Conservation (phyloP, 768 basidiomycete genomes). For the Lentinula edodes region DNA sequence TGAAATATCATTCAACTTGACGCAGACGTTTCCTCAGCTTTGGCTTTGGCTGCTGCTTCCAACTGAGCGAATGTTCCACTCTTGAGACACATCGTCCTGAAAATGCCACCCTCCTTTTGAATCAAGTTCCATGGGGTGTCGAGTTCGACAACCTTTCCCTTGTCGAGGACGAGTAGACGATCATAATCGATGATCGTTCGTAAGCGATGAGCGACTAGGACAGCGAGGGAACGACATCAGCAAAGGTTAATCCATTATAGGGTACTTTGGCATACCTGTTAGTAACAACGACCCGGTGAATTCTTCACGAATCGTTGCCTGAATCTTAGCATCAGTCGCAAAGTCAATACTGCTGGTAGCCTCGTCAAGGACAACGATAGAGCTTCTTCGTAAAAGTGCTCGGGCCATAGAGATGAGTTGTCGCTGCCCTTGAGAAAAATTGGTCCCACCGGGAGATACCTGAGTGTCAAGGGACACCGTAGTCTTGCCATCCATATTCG, state of each 20-base stretch:
- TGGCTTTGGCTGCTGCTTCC: constrained; percentile 51
- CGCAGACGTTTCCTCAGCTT: constrained; percentile 16
- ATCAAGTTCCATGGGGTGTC: constrained; percentile 72
- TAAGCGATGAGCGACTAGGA: constrained; percentile 21
- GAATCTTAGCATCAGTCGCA: constrained; percentile 86
- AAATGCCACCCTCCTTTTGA: constrained; percentile 56
- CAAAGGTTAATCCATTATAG: too few species aligned
- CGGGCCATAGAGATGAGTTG: constrained; percentile 87
- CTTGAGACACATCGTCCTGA: constrained; percentile 64
- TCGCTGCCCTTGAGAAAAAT: constrained; percentile 90
- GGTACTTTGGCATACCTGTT: constrained; percentile 43
- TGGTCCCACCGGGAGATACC: constrained; percentile 80
- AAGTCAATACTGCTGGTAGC: constrained; percentile 87
- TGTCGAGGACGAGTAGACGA: constrained; percentile 21
- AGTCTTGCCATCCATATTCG: constrained; percentile 52
- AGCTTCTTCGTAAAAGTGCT: constrained; percentile 64
- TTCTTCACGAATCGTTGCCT: constrained; percentile 80
- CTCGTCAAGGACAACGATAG: constrained; percentile 76
- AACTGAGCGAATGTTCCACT: constrained; percentile 61
- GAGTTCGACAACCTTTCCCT: constrained; percentile 52
- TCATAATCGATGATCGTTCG: constrained; percentile 20
- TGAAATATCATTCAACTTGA: not conserved
- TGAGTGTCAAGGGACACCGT: constrained; percentile 67
- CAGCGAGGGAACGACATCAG: not conserved
- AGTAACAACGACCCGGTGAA: constrained; percentile 71